These are phyloP conservation scores for Miscanthus lutarioriparius DNA, from an alignment of 176 grass and related monocot species.

Conservation along the genomic window DNA sequence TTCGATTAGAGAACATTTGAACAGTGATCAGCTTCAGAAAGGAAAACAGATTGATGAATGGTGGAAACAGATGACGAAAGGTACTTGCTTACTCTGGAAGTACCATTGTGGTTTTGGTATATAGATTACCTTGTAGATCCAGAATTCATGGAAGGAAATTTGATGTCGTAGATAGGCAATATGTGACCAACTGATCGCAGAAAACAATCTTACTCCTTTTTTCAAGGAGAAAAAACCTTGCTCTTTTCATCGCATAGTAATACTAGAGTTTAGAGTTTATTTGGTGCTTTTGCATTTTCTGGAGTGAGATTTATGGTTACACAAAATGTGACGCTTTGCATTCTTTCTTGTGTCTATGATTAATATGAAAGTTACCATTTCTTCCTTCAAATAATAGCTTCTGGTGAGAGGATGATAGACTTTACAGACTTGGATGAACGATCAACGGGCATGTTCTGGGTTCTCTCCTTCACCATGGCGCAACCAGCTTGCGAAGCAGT, in stretches of 20 bases:
- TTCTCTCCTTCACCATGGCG: conserved; percentile 97
- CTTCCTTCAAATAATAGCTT: conserved; percentile 48
- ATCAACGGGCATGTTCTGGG: conserved; percentile 97
- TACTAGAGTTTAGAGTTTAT: conserved; percentile 24
- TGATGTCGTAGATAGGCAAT: not conserved
- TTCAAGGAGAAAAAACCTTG: not conserved
- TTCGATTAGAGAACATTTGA: conserved; percentile 90
- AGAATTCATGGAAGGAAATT: conserved; percentile 2
- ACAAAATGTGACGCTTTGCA: conserved; percentile 9
- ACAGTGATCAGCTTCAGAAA: conserved; percentile 97
- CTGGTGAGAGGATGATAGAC: conserved; percentile 86
- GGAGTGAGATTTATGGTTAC: conserved; percentile 28
- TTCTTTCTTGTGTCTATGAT: conserved; percentile 1
- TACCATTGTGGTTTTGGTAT: conserved; percentile 27
- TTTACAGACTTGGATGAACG: conserved; percentile 92
- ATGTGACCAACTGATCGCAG: conserved; percentile 1
- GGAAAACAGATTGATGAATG: conserved; percentile 99
- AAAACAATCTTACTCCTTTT: not conserved
- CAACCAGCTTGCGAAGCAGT: conserved; percentile 88
- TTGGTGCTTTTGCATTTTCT: not conserved
- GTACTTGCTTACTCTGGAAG: conserved; percentile 46
- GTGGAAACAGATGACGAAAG: conserved; percentile 96
- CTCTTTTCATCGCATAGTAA: not conserved
- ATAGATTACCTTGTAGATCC: not conserved
- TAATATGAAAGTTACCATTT: conserved; percentile 19